Evolutionary conservation across 2,329 filamentous ascomycete genomes (phyloP), one percentile per base, ranked within the genome.

Genomic region (Endoconidiophora laricicola): DNA sequence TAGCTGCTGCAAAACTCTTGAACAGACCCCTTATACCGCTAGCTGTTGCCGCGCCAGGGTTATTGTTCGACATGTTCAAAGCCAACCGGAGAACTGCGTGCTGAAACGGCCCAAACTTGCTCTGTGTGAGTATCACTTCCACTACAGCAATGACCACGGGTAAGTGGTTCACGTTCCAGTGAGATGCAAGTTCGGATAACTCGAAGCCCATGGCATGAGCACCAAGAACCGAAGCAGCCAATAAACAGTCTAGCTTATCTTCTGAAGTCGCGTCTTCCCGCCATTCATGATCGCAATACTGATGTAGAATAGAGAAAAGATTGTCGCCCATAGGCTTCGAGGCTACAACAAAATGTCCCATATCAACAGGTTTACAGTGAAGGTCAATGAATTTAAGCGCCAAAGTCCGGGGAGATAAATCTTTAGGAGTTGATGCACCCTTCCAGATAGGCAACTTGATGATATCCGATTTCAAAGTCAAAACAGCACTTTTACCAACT

Each of bases 1-100:
- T 71, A 1, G 69, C 66, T 2, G 62, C 60, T 1, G 69, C 69
- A 12, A 80, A 60, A 52, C 63, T 58, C 38, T 67, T 60, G 51
- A 79, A 67, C 7, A 82, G 65, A 6, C 69, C 68, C 46, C 71
- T 70, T n/a, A 75, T 69, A 26, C 81, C 73, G 58, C 94, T 86
- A 2, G 76, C 67, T 26, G 76, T 72, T 39, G 84, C 86, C 10
- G 85, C 78, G 12, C 70, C 68, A 0, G 74, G 65, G 54, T 84
- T 83, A 57, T 86, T 85, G 66, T 94, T 94, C 6, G 87, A 91
- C 46, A 88, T 72, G 58, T 94, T 94, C 55, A 94, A 73, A 36
- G 85, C 80, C 3, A 95, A 71, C 51, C 84, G 78, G 44, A 90
- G 67, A 24, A 77, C 65, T 16, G 78, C 62, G 29, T 61, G 66